A percentile compares a stretch with the other conserved stretches of the same genome.
Evolutionary conservation across 1,284 basidiomycete genomes (phyloP).

Genomic region (Caloboletus firmus): DNA sequence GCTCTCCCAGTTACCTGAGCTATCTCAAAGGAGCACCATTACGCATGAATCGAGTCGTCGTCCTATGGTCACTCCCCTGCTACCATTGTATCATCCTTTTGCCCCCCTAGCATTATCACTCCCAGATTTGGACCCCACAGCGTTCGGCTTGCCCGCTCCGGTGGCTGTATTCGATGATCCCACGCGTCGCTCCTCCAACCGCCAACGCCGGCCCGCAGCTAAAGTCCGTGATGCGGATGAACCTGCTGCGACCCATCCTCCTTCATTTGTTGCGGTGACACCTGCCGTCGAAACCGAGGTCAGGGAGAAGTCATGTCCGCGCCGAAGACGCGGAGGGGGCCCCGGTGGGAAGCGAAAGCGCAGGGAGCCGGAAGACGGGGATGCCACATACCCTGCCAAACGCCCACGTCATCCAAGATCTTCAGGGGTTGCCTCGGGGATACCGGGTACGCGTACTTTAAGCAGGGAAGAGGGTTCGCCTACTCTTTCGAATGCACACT

Average conservation of each 20-base stretch:
- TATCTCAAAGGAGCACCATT: conserved; percentile 9
- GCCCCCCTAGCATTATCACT: conserved; percentile 65
- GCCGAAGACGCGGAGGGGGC: conserved; percentile 40
- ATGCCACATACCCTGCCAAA: conserved; percentile 69
- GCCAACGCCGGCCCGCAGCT: conserved; percentile 50
- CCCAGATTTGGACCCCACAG: conserved; percentile 59
- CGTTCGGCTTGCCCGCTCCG: conserved; percentile 51
- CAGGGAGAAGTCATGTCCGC: conserved; percentile 42
- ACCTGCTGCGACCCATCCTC: conserved; percentile 7
- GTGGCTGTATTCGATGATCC: conserved; percentile 38
- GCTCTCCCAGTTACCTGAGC: conserved; percentile 22
- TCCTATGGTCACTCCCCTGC: conserved; percentile 45
- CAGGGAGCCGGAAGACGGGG: conserved; percentile 60
- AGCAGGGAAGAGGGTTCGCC: conserved; percentile 33
- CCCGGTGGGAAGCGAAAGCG: conserved; percentile 56
- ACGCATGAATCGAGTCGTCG: conserved; percentile 23
- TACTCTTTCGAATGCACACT: conserved; percentile 26
- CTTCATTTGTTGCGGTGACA: conserved; percentile 20
- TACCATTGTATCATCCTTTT: conserved; percentile 70
- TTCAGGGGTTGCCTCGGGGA: conserved; percentile 29
- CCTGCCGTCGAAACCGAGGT: conserved; percentile 29
- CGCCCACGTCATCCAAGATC: conserved; percentile 53
- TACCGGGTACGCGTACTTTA: conserved; percentile 13
- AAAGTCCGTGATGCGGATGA: conserved; percentile 52
- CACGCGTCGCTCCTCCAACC: conserved; percentile 45